phyloP scores from a whole-genome alignment of 805 yeast species.

The Candida railenensis region DNA sequence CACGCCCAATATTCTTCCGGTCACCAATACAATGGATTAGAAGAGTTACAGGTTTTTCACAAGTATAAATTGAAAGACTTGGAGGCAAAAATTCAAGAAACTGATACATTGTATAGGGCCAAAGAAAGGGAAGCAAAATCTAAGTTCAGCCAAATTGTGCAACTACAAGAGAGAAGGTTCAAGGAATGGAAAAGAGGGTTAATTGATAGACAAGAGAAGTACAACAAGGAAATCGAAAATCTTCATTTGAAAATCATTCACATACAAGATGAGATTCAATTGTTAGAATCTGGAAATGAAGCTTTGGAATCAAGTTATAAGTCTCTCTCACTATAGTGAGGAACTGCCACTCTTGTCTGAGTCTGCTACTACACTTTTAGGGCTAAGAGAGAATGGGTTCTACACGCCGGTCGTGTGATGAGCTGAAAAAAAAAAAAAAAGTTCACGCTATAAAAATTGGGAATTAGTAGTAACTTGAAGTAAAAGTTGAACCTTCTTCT shows the following conservation, averaged over 20 bases:
- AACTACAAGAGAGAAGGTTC: constrained; percentile 54
- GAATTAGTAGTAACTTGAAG: background rate
- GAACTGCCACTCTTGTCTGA: too few relatives aligned
- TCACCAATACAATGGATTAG: constrained; percentile 21
- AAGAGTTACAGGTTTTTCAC: constrained; percentile 38
- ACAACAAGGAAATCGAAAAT: constrained; percentile 53
- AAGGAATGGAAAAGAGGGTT: constrained; percentile 62
- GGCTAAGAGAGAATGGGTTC: background rate
- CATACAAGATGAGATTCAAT: constrained; percentile 29
- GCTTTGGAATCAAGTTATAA: background rate
- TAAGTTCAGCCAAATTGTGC: constrained; percentile 42
- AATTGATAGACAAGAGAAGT: constrained; percentile 51
- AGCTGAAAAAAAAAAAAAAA: background rate
- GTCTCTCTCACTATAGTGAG: background rate
- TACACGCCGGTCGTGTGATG: constrained; percentile 1
- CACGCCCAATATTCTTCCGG: constrained; percentile 14
- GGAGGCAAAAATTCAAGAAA: constrained; percentile 38
- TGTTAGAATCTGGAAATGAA: constrained; percentile 1
- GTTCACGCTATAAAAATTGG: background rate
- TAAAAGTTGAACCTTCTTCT: background rate
- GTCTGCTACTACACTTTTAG: too few relatives aligned
- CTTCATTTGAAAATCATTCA: constrained; percentile 34
- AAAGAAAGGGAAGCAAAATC: constrained; percentile 43
- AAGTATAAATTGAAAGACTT: constrained; percentile 32
- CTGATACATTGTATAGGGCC: constrained; percentile 47